Conservation (phyloP, 2,329 filamentous ascomycete genomes). For the Fusarium brevicatenulatum region DNA sequence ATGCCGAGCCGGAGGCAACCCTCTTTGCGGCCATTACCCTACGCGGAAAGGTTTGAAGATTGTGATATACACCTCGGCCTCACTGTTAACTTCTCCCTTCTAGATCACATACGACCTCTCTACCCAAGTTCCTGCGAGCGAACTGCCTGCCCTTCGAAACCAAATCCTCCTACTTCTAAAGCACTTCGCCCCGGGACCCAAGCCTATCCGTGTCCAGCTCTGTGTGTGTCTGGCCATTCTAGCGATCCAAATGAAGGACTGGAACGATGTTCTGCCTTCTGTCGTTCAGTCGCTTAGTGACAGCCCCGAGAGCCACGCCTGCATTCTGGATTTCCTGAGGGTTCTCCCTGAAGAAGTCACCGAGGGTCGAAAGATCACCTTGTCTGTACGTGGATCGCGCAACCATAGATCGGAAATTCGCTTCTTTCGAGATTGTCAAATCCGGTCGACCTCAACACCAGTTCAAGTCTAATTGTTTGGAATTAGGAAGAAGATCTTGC, state of each 20-base stretch:
- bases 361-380: constrained; percentile 98
- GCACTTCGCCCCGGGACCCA: constrained; percentile 82
- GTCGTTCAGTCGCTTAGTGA: constrained; percentile 82
- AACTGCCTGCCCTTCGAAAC: constrained; percentile 80
- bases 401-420: constrained; percentile 55
- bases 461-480: constrained; percentile 53
- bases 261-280: constrained; percentile 90
- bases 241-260: constrained; percentile 94
- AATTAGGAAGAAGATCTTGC: constrained; percentile 94
- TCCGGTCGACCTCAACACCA: constrained; percentile 50
- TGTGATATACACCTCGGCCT: not conserved
- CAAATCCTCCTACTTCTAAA: constrained; percentile 86
- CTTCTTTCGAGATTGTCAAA: constrained; percentile 48
- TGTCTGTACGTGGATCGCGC: constrained; percentile 89
- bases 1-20: constrained; percentile 84
- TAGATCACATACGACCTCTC: constrained; percentile 95
- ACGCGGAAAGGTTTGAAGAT: constrained; percentile 84
- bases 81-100: not conserved
- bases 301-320: constrained; percentile 81
- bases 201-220: constrained; percentile 87
- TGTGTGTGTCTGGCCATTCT: constrained; percentile 94
- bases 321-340: constrained; percentile 93
- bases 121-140: constrained; percentile 81
- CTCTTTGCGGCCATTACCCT: constrained; percentile 96
- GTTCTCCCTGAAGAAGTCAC: constrained; percentile 98